Base-by-base conservation (phyloP, 106 monocot genomes). In the Apostasia shenzhenica region DNA sequence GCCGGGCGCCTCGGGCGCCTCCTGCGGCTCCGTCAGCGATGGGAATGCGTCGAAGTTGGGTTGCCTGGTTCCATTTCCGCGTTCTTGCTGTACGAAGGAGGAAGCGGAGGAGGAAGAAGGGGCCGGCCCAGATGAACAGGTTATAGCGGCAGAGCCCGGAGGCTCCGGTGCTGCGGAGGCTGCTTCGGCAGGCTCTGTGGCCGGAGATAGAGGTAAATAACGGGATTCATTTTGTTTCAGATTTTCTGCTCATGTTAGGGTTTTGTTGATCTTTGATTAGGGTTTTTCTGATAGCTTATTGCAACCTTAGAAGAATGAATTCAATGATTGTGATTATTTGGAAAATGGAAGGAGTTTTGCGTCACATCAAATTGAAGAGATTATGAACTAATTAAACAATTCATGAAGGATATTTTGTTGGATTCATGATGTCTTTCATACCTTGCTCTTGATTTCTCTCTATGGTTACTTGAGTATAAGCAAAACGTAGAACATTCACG, bases 61-160 rank as follows among this genome's bases (percentile, higher is more conserved):
- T 12, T 62, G 62, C 62, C 40, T 62, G 45, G 62, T 62, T 43
- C 62, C 62, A 2, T 45, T 62, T 44, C 40, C 62, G 9, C 42
- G 11, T 4, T 45, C 62, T 45, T 62, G 44, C 62, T 62, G 62
- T 12, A 42, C 37, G 13, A 45, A 62, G 6, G 62, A 44, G 56
- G 14, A 14, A 1, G 13, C 10, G 14, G 56, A 10, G n/a, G 56
- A 10, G 12, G 8, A 59, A 8, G 45, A 62, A 12, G 13, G 40
- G 2, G 45, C 42, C 3, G 62, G n/a, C 43, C 44, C 43, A 1
- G 10, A 12, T 40, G 10, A 1, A 12, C 13, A 12, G 0, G 45
- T 41, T 45, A 44, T 43, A 3, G 62, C 3, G 44, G 40, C 37
- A 44, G 62, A 62, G 11, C 6, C 8, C 50, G 4, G 50, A 4